Conservation (phyloP, 768 basidiomycete genomes). For the Terana coerulea region DNA sequence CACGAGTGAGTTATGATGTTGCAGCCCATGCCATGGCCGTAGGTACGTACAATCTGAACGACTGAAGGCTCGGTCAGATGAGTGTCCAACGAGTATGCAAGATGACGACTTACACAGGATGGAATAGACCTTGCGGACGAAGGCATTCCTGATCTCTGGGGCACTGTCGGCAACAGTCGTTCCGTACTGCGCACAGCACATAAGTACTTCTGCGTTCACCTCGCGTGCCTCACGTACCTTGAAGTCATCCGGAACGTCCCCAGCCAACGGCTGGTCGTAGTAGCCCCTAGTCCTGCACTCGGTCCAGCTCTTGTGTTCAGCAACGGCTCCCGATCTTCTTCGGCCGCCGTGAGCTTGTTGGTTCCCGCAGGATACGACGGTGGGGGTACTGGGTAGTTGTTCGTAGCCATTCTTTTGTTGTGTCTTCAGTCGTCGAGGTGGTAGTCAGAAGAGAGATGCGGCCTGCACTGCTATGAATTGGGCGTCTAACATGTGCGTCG, state of each 20-base stretch:
- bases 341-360: slow-evolving; percentile 17
- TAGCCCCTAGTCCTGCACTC: slow-evolving; percentile 47
- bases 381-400: slow-evolving; percentile 22
- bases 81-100: slow-evolving; percentile 1
- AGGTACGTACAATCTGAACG: slow-evolving; percentile 62
- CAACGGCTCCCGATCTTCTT: slow-evolving; percentile 43
- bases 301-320: slow-evolving; percentile 37
- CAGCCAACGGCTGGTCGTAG: slow-evolving; percentile 69
- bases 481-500: slow-evolving; percentile 31
- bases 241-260: slow-evolving; percentile 90
- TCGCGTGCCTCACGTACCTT: slow-evolving; percentile 48
- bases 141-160: slow-evolving; percentile 75
- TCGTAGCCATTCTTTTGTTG: slow-evolving; percentile 17
- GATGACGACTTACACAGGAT: slow-evolving; percentile 67
- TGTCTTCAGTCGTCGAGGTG: neutral
- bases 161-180: slow-evolving; percentile 76
- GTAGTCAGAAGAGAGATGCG: slow-evolving; percentile 9
- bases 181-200: slow-evolving; percentile 57
- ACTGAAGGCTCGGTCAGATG: slow-evolving; percentile 35
- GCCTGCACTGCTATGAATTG: slow-evolving; percentile 23
- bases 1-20: neutral
- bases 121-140: slow-evolving; percentile 88
- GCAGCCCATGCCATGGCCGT: neutral
- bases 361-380: slow-evolving; percentile 20
- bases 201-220: slow-evolving; percentile 10